These are phyloP conservation scores for Astrocystis sublimbata DNA, from an alignment of 495 filamentous ascomycete species.

Conservation along the genomic window DNA sequence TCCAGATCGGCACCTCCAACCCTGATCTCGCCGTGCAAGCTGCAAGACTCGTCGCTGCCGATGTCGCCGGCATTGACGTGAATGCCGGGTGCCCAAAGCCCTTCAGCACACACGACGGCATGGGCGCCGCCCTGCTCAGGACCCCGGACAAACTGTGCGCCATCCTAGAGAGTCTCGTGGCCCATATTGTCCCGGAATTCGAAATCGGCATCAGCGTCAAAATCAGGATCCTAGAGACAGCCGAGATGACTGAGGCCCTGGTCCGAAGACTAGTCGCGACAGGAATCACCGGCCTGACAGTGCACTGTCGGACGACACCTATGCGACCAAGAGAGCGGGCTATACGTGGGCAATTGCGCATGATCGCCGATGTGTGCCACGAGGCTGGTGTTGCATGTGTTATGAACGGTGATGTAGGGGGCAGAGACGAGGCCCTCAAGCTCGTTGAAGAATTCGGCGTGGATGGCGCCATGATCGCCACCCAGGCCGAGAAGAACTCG, in stretches of 20 bases:
- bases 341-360: slow-evolving; percentile 78
- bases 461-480: slow-evolving; percentile 97
- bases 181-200: slow-evolving; percentile 69
- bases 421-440: slow-evolving; percentile 62
- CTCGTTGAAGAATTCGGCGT: slow-evolving; percentile 74
- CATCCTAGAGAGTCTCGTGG: slow-evolving; percentile 79
- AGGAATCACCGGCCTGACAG: slow-evolving; percentile 86
- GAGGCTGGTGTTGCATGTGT: slow-evolving; percentile 83
- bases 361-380: slow-evolving; percentile 75
- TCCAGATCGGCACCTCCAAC: slow-evolving; percentile 85
- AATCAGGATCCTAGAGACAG: slow-evolving; percentile 81
- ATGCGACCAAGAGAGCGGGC: slow-evolving; percentile 91
- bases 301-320: slow-evolving; percentile 93
- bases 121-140: slow-evolving; percentile 87
- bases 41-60: slow-evolving; percentile 74
- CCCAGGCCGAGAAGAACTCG: slow-evolving; percentile 82
- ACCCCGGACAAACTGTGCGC: slow-evolving; percentile 78
- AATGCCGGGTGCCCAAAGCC: slow-evolving; percentile 98
- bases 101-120: slow-evolving; percentile 85
- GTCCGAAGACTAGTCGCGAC: slow-evolving; percentile 75
- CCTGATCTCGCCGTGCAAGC: slow-evolving; percentile 81
- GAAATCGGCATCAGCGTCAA: slow-evolving; percentile 93
- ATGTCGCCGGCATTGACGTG: slow-evolving; percentile 93
- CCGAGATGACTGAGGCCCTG: slow-evolving; percentile 67
- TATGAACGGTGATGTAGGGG: slow-evolving; percentile 90